A percentile compares a stretch with the other conserved stretches of the same genome.
These are phyloP conservation scores for Globisporangium alternatum DNA, from an alignment of 352 stramenopile genomes.

Conservation along the genomic window DNA sequence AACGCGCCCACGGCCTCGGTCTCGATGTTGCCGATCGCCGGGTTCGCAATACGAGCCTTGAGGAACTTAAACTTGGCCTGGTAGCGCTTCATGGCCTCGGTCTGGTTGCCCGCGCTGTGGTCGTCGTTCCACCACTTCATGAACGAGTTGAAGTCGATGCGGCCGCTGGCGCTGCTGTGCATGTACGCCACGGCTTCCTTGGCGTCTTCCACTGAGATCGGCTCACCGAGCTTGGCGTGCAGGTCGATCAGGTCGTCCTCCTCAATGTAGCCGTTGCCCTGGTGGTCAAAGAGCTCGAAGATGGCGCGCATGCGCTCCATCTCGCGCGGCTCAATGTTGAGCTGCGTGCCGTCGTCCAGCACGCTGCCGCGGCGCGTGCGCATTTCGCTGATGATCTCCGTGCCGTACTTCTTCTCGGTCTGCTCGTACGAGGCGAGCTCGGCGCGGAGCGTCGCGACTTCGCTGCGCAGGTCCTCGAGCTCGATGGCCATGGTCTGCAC, in stretches of 20 bases:
- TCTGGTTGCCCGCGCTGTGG: slow-evolving; percentile 62
- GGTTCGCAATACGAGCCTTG: slow-evolving; percentile 83
- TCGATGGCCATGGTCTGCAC: slow-evolving; percentile 59
- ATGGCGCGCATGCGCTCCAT: slow-evolving; percentile 86
- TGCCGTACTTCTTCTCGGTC: slow-evolving; percentile 72
- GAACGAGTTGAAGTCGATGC: slow-evolving; percentile 85
- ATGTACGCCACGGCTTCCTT: slow-evolving; percentile 72
- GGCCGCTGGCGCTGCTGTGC: slow-evolving; percentile 45
- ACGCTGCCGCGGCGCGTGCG: slow-evolving; percentile 61
- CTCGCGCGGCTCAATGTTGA: slow-evolving; percentile 77
- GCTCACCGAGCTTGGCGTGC: slow-evolving; percentile 80
- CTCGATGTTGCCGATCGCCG: slow-evolving; percentile 76
- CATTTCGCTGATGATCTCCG: slow-evolving; percentile 48
- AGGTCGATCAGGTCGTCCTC: slow-evolving; percentile 76
- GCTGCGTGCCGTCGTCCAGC: slow-evolving; percentile 72
- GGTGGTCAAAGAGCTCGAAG: slow-evolving; percentile 80
- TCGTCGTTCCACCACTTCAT: slow-evolving; percentile 90
- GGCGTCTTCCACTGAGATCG: slow-evolving; percentile 72
- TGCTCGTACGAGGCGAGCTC: slow-evolving; percentile 76
- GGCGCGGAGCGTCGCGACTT: slow-evolving; percentile 66
- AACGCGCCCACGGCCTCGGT: slow-evolving; percentile 77
- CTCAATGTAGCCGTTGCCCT: slow-evolving; percentile 77
- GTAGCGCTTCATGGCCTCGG: slow-evolving; percentile 80
- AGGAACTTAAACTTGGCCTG: slow-evolving; percentile 90
- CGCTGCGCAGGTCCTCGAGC: slow-evolving; percentile 70